These are phyloP conservation scores for Neurospora sp. DNA, from an alignment of 495 filamentous ascomycete genomes.

Conservation along the genomic window DNA sequence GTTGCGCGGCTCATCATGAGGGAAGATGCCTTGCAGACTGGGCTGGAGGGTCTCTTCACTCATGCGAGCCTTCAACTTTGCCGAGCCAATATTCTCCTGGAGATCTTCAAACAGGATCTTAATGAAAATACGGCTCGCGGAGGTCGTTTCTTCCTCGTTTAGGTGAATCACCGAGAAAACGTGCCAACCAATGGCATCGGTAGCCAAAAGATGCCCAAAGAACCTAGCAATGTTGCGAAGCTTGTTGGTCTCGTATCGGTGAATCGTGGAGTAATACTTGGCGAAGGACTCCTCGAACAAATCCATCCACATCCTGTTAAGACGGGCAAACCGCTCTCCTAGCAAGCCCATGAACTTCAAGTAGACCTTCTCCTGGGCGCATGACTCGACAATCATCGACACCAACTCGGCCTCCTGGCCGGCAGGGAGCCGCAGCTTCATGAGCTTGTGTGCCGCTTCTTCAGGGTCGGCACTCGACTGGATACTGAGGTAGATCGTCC, in stretches of 20 bases:
- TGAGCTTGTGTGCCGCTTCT: slow-evolving; percentile 89
- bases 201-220: slow-evolving; percentile 82
- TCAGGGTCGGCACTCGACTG: slow-evolving; percentile 92
- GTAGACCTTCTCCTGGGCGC: slow-evolving; percentile 89
- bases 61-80: slow-evolving; percentile 63
- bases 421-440: slow-evolving; percentile 80
- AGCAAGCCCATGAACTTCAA: slow-evolving; percentile 93
- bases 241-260: slow-evolving; percentile 89
- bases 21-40: slow-evolving; percentile 82
- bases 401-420: slow-evolving; percentile 85
- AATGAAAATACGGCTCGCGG: slow-evolving; percentile 91
- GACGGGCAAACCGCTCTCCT: slow-evolving; percentile 86
- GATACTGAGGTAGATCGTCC: slow-evolving; percentile 94
- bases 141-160: slow-evolving; percentile 95
- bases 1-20: slow-evolving; percentile 74
- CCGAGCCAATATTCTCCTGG: slow-evolving; percentile 73
- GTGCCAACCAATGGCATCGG: slow-evolving; percentile 87
- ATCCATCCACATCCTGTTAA: slow-evolving; percentile 90
- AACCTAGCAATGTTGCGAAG: slow-evolving; percentile 91
- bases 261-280: slow-evolving; percentile 94
- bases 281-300: slow-evolving; percentile 81
- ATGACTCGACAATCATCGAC: slow-evolving; percentile 94
- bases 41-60: slow-evolving; percentile 68
- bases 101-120: slow-evolving; percentile 96
- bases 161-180: slow-evolving; percentile 73